Base-by-base conservation (phyloP, 163 green algal species). In the Chlamydomonas reinhardtii region DNA sequence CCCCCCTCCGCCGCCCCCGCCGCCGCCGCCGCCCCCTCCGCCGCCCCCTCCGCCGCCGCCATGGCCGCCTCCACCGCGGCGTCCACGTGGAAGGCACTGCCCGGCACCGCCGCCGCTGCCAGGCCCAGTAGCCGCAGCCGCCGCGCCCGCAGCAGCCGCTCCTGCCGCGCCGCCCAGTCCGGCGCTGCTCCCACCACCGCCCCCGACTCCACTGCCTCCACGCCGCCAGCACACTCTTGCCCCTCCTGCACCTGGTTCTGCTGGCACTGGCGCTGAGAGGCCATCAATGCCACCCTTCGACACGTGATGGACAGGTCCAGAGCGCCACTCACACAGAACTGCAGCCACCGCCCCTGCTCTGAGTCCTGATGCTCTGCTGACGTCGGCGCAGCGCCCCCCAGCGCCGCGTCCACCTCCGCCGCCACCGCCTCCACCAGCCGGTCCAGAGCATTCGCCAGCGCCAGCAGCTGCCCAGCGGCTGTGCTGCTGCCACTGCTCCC, bases 41-140 rank as follows among this genome's bases (percentile, higher is more conserved):
- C 71, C 2, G 3, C 22, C 37, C 32, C 35, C 15, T 19, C 37
- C 37, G 71, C 35, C 37, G 73, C 29, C 11, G 9, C 5, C 17
- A 35, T 27, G 32, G 56, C 71, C 29, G n/a, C 34, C 59, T 82
- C 74, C 54, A 73, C 74, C 74, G 74, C 59, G 2, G 59, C 32
- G 25, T 82, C 74, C 32, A 82, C 74, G 59, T 82, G 74, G 56
- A 62, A 82, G 15, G 59, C 32, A 34, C 56, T 82, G 29, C 74
- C 74, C 15, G 52, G n/a, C 59, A 72, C 74, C 56, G 59, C 56
- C 32, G 74, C 74, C 54, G 31, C 74, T 59, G 74, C 74, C 59
- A 73, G 19, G 34, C 35, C 59, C 74, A 82, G 20, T 34, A 82
- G 59, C 59, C 74, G 32, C 32, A 19, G 35, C 56, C 74, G 35